These are phyloP conservation scores for Alternaria ventricosa DNA, from an alignment of 2,329 filamentous ascomycete genomes.

Conservation along the genomic window DNA sequence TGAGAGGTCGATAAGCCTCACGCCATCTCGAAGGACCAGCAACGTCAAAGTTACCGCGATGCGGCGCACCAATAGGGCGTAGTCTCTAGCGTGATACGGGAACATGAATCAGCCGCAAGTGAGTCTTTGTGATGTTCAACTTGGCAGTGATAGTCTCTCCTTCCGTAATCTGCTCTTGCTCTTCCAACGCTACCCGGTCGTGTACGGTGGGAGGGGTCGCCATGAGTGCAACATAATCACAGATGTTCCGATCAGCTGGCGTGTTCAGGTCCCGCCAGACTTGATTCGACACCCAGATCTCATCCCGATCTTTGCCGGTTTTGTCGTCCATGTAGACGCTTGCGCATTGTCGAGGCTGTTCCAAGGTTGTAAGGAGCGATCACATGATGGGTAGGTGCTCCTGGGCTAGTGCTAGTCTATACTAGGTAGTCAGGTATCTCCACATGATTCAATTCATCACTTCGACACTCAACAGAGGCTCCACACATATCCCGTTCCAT, in stretches of 20 bases:
- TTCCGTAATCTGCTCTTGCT: background rate
- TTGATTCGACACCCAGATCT: background rate
- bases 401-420: too few species aligned
- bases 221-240: background rate
- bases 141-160: background rate
- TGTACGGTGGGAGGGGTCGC: background rate
- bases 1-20: background rate
- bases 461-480: too few species aligned
- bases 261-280: background rate
- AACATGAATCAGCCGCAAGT: background rate
- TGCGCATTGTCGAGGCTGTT: background rate
- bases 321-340: background rate
- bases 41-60: background rate
- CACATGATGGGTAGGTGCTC: too few species aligned
- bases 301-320: background rate
- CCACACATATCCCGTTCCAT: background rate
- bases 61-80: background rate
- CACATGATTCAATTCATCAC: too few species aligned
- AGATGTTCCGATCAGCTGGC: background rate
- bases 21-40: background rate
- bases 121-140: background rate
- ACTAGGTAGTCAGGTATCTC: too few species aligned
- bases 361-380: too few species aligned
- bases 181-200: background rate
- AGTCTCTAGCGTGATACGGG: background rate